A percentile compares a stretch with the other conserved stretches of the same genome.
phyloP scores from a whole-genome alignment of 768 basidiomycete species.

The Plicaturopsis crispa region DNA sequence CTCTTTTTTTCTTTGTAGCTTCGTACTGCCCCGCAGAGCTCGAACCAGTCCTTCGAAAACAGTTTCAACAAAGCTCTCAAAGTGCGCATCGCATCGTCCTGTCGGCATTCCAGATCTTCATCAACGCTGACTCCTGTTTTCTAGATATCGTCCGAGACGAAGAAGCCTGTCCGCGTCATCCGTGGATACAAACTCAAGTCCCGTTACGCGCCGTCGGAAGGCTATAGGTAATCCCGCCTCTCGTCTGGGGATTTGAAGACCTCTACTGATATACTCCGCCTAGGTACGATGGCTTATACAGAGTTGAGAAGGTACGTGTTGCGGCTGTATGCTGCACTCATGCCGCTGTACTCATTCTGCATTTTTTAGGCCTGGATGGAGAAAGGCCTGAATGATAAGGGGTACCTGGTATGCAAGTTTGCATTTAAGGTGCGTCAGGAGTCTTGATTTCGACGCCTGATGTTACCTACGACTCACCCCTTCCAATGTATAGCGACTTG shows the following conservation, averaged over 20 bases:
- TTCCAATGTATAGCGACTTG: conserved; percentile 36
- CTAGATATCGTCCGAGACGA: conserved; percentile 71
- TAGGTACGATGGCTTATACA: conserved; percentile 92
- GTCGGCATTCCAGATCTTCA: background rate
- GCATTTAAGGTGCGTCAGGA: conserved; percentile 58
- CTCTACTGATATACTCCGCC: conserved; percentile 23
- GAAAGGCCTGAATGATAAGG: conserved; percentile 57
- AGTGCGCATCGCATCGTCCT: background rate
- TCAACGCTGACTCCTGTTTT: background rate
- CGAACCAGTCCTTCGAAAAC: conserved; percentile 76
- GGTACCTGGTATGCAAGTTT: conserved; percentile 79
- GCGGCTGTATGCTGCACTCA: background rate
- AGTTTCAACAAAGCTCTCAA: conserved; percentile 17
- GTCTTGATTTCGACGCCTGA: background rate
- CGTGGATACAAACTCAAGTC: conserved; percentile 76
- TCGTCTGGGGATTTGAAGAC: background rate
- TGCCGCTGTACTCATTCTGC: conserved; percentile 1
- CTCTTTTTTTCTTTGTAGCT: conserved; percentile 36
- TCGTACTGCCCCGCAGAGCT: conserved; percentile 83
- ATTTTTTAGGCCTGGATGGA: conserved; percentile 63
- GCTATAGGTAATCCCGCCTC: conserved; percentile 31
- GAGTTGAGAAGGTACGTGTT: conserved; percentile 54
- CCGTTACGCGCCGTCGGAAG: conserved; percentile 71
- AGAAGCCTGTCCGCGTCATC: conserved; percentile 80
- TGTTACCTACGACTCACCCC: background rate